Evolutionary conservation across 345 rosid species (phyloP).

Genomic region (Acer saccharum): DNA sequence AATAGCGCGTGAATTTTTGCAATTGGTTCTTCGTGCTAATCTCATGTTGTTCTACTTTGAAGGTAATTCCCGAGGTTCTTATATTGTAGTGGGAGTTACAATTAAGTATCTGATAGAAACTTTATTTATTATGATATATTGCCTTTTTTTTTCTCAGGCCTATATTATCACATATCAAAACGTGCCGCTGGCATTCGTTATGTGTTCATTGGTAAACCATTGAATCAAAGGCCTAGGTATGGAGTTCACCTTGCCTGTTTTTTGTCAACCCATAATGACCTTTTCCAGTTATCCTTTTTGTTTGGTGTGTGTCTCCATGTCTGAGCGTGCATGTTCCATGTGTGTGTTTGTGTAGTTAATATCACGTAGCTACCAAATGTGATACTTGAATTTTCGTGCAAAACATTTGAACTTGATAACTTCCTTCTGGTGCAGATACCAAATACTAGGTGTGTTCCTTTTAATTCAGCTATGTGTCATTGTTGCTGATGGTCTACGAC

Average conservation of each 20-base stretch:
- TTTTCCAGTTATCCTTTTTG: not conserved
- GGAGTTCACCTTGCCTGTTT: conserved; percentile 18
- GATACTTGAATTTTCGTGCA: not conserved
- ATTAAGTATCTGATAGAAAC: conserved; percentile 4
- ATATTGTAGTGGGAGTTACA: not conserved
- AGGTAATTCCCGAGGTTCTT: conserved; percentile 57
- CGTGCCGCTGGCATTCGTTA: conserved; percentile 83
- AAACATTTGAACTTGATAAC: conserved; percentile 23
- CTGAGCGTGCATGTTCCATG: no score
- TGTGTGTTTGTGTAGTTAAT: not conserved
- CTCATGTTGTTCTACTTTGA: conserved; percentile 97
- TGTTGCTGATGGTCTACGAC: conserved; percentile 84
- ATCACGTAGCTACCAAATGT: not conserved
- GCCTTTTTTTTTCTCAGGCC: conserved; percentile 40
- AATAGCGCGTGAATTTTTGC: conserved; percentile 75
- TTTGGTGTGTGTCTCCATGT: not conserved
- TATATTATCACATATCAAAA: conserved; percentile 92
- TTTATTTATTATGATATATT: conserved; percentile 11
- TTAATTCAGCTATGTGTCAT: conserved; percentile 86
- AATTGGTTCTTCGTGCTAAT: conserved; percentile 79
- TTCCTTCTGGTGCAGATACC: conserved; percentile 62
- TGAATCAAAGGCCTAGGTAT: conserved; percentile 94
- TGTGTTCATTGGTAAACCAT: conserved; percentile 87
- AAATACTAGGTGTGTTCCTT: conserved; percentile 88
- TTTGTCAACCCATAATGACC: not conserved